Percentiles rank a stretch among this genome's conserved stretches.
These are phyloP conservation scores for Rhipidocladum racemiflorum DNA, from an alignment of 176 grass and related monocot species.

Conservation along the genomic window DNA sequence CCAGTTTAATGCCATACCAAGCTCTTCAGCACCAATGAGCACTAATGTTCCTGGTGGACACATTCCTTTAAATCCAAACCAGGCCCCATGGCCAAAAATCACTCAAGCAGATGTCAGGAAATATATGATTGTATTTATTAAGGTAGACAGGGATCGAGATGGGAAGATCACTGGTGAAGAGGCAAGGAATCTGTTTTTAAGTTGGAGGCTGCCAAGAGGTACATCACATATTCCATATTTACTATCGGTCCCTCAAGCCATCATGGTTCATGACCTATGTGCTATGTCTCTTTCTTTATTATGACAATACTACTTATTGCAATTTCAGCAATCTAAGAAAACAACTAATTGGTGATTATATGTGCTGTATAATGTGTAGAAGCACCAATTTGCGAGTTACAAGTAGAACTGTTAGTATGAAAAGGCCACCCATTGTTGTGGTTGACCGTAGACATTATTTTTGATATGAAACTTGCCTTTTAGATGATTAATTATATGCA, in stretches of 20 bases:
- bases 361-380: neutral
- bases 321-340: slow-evolving; percentile 13
- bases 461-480: neutral
- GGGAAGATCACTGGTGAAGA: slow-evolving; percentile 94
- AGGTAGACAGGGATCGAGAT: slow-evolving; percentile 97
- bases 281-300: slow-evolving; percentile 20
- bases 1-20: slow-evolving; percentile 46
- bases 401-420: neutral
- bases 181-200: slow-evolving; percentile 95
- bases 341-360: slow-evolving; percentile 20
- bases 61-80: slow-evolving; percentile 43
- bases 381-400: neutral
- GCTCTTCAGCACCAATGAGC: slow-evolving; percentile 25
- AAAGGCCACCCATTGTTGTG: neutral
- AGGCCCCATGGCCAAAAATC: slow-evolving; percentile 87
- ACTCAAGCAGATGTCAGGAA: slow-evolving; percentile 84
- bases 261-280: neutral
- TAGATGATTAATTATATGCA: neutral
- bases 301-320: neutral
- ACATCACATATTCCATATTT: slow-evolving; percentile 7
- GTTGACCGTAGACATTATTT: neutral
- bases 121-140: slow-evolving; percentile 86
- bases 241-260: slow-evolving; percentile 5
- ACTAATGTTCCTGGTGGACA: slow-evolving; percentile 48
- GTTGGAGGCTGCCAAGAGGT: slow-evolving; percentile 99